Conservation (phyloP, 2,329 filamentous ascomycete genomes). For the Paecilomyces formosus region DNA sequence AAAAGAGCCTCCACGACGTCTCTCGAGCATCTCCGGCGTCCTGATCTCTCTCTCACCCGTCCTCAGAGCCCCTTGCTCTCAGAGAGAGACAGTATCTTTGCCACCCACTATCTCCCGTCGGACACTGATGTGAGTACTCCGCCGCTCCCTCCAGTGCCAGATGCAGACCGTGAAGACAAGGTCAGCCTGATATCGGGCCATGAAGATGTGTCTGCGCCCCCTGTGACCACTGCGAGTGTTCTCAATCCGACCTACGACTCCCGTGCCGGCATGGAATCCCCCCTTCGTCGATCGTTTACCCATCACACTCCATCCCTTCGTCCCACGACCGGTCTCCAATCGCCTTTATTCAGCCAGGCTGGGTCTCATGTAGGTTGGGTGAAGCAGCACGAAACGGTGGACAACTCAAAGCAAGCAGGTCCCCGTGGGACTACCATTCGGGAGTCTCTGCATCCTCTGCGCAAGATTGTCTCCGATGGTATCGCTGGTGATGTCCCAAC, state of each 20-base stretch:
- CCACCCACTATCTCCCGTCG: slow-evolving; percentile 51
- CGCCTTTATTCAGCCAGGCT: slow-evolving; percentile 19
- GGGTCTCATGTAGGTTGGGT: slow-evolving; percentile 17
- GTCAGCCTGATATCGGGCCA: slow-evolving; percentile 22
- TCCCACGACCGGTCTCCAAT: slow-evolving; percentile 16
- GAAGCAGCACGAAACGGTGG: slow-evolving; percentile 14
- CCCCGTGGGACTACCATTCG: slow-evolving; percentile 7
- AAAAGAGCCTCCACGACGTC: slow-evolving; percentile 7
- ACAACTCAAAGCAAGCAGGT: slow-evolving; percentile 8
- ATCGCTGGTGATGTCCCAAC: slow-evolving; percentile 12
- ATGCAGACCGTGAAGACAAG: slow-evolving; percentile 21
- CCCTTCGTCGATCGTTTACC: slow-evolving; percentile 25
- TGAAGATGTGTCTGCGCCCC: slow-evolving; percentile 22
- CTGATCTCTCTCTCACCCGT: slow-evolving; percentile 9
- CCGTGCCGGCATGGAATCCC: slow-evolving; percentile 23
- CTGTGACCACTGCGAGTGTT: slow-evolving; percentile 11
- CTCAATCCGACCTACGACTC: not conserved
- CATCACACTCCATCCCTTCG: slow-evolving; percentile 10
- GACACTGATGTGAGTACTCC: slow-evolving; percentile 39
- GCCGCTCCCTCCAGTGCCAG: slow-evolving; percentile 25
- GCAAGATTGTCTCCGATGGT: slow-evolving; percentile 16
- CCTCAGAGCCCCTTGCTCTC: slow-evolving; percentile 46
- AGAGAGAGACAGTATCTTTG: slow-evolving; percentile 58
- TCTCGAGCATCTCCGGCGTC: slow-evolving; percentile 2
- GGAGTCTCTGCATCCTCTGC: slow-evolving; percentile 14